These are phyloP conservation scores for Gloeostereum incarnatum DNA, from an alignment of 768 basidiomycete genomes.

Conservation along the genomic window DNA sequence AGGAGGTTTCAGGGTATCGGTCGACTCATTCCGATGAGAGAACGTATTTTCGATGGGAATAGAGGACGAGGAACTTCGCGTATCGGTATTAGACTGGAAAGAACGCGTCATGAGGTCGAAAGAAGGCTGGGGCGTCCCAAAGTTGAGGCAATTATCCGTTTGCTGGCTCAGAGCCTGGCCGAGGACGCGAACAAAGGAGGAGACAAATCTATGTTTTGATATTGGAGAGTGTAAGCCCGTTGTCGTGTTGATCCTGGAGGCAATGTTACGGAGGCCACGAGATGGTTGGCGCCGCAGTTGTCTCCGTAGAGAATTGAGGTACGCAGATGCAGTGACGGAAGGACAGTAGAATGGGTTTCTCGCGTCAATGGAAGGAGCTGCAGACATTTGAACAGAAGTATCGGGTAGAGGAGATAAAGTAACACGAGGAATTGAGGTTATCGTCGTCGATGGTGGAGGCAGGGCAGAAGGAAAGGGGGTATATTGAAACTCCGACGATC, in stretches of 20 bases:
- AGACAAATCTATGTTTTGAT: not conserved
- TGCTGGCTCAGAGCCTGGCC: not conserved
- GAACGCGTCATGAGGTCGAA: not conserved
- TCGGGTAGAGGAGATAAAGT: too few species aligned
- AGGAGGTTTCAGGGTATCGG: not conserved
- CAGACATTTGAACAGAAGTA: too few species aligned
- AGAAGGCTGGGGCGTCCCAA: conserved; percentile 3
- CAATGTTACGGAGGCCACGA: not conserved
- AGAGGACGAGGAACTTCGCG: not conserved
- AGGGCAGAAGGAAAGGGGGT: too few species aligned
- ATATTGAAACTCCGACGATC: too few species aligned
- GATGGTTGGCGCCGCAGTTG: conserved; percentile 13
- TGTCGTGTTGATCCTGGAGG: not conserved
- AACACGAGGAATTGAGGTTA: too few species aligned
- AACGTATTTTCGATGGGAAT: not conserved
- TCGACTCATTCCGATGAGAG: not conserved
- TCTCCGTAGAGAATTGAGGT: conserved; percentile 34
- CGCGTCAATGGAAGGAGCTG: conserved; percentile 32
- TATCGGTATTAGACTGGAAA: too few species aligned
- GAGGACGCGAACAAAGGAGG: conserved; percentile 1
- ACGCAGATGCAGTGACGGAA: conserved; percentile 32
- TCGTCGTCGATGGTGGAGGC: too few species aligned
- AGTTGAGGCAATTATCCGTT: conserved; percentile 4
- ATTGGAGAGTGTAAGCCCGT: not conserved
- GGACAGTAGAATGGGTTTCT: conserved; percentile 56